Conservation (phyloP, 2,329 filamentous ascomycete genomes). For the Paraphoma chrysanthemicola region DNA sequence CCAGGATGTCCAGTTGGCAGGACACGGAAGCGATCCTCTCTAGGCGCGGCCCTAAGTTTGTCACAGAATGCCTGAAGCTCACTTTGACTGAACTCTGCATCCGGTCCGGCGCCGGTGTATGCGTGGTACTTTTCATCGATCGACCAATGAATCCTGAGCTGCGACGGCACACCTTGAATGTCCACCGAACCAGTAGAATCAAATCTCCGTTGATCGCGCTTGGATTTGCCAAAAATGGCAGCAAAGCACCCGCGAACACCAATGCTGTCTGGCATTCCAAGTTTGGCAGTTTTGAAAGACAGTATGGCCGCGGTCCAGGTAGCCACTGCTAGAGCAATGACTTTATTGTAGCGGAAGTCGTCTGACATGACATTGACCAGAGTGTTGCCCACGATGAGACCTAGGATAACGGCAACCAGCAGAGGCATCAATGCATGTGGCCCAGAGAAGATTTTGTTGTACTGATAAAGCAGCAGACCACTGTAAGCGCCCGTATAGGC, state of each 20-base stretch:
- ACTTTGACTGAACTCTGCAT: slow-evolving; percentile 58
- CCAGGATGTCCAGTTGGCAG: slow-evolving; percentile 51
- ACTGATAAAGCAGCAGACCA: slow-evolving; percentile 60
- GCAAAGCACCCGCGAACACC: slow-evolving; percentile 38
- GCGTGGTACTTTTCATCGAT: slow-evolving; percentile 49
- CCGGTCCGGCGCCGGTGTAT: slow-evolving; percentile 52
- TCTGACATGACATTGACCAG: slow-evolving; percentile 48
- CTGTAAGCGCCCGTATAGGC: slow-evolving; percentile 59
- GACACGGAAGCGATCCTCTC: slow-evolving; percentile 53
- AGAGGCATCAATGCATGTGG: slow-evolving; percentile 58
- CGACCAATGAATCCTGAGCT: slow-evolving; percentile 26
- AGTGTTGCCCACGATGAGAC: slow-evolving; percentile 56
- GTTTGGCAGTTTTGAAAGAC: slow-evolving; percentile 56
- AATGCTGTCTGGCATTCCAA: slow-evolving; percentile 53
- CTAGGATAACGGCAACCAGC: slow-evolving; percentile 53
- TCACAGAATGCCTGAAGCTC: slow-evolving; percentile 58
- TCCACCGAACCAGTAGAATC: slow-evolving; percentile 29
- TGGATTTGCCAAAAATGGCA: slow-evolving; percentile 21
- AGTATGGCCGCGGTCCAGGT: slow-evolving; percentile 62
- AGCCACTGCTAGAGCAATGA: slow-evolving; percentile 56
- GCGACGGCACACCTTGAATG: slow-evolving; percentile 32
- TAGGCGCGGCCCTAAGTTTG: slow-evolving; percentile 49
- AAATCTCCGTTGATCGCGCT: slow-evolving; percentile 12
- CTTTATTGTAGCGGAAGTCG: slow-evolving; percentile 53
- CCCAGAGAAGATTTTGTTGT: slow-evolving; percentile 59